A percentile compares a stretch with the other conserved stretches of the same genome.
These are phyloP conservation scores for Plasmodium chabaudi DNA, from an alignment of 169 alveolate species.

Conservation along the genomic window DNA sequence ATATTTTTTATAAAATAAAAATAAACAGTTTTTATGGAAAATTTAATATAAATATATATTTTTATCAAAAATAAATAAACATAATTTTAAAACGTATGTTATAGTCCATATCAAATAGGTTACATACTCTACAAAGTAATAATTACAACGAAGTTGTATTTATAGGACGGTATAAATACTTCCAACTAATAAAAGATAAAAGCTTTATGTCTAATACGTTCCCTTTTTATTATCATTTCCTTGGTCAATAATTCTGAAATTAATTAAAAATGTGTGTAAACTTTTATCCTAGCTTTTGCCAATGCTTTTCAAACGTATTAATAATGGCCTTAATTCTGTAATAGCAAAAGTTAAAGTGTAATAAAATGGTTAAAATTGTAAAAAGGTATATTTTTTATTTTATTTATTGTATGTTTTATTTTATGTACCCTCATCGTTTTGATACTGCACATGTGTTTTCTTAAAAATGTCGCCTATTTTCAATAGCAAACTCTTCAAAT, in stretches of 20 bases:
- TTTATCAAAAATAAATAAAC: too few relatives aligned
- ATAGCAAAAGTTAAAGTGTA: neutral
- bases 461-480: constrained; percentile 56
- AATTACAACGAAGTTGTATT: too few relatives aligned
- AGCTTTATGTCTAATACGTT: too few relatives aligned
- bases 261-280: too few relatives aligned
- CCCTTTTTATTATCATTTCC: too few relatives aligned
- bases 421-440: constrained; percentile 48
- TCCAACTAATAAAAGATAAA: too few relatives aligned
- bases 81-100: too few relatives aligned
- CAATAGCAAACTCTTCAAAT: constrained; percentile 20
- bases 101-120: too few relatives aligned
- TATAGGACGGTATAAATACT: too few relatives aligned
- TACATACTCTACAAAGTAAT: too few relatives aligned
- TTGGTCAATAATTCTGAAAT: too few relatives aligned
- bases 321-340: constrained; percentile 55
- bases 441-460: constrained; percentile 61
- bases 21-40: constrained; percentile 17
- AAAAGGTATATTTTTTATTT: neutral
- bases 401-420: neutral
- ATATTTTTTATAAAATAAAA: constrained; percentile 2
- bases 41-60: neutral
- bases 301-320: constrained; percentile 50
- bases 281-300: constrained; percentile 5
- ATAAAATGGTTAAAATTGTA: neutral